A percentile compares a stretch with the other conserved stretches of the same genome.
These are phyloP conservation scores for Vaccinium myrtillus DNA, from an alignment of 148 eudicot species.

Conservation along the genomic window DNA sequence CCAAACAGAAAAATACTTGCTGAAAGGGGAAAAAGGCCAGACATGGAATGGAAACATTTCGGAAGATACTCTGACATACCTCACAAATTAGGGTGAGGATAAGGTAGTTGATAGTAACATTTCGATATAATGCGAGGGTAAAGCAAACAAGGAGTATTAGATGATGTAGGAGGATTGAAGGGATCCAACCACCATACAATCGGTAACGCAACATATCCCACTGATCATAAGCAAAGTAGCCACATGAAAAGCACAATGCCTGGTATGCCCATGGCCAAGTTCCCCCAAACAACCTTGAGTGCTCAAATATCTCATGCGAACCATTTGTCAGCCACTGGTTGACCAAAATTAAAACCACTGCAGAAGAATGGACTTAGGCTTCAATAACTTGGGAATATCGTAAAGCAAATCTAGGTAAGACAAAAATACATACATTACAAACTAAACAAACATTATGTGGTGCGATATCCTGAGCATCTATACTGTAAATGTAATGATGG, in stretches of 20 bases:
- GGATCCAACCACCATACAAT: slow-evolving; percentile 66
- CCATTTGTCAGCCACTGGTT: slow-evolving; percentile 39
- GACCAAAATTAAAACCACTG: slow-evolving; percentile 72
- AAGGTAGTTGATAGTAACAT: slow-evolving; percentile 93
- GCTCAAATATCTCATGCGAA: slow-evolving; percentile 55
- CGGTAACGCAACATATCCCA: slow-evolving; percentile 73
- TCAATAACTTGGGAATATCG: background rate
- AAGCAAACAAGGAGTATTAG: slow-evolving; percentile 84
- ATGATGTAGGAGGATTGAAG: slow-evolving; percentile 83
- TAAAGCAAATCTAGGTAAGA: background rate
- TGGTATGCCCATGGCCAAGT: slow-evolving; percentile 81
- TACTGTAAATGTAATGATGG: background rate
- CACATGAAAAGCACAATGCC: slow-evolving; percentile 76
- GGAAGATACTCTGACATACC: slow-evolving; percentile 36
- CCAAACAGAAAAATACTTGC: background rate
- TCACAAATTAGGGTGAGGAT: slow-evolving; percentile 91
- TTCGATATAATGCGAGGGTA: slow-evolving; percentile 80
- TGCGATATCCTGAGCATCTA: background rate
- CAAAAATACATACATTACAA: background rate
- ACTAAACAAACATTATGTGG: background rate
- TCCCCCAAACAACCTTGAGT: slow-evolving; percentile 55
- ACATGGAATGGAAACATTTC: background rate
- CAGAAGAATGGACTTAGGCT: slow-evolving; percentile 14
- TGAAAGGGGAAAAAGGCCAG: background rate
- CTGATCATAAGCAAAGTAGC: slow-evolving; percentile 96